Percentiles rank a stretch among this genome's conserved stretches.
Conservation (phyloP, 1,284 basidiomycete genomes). For the Marasmius fiardii region DNA sequence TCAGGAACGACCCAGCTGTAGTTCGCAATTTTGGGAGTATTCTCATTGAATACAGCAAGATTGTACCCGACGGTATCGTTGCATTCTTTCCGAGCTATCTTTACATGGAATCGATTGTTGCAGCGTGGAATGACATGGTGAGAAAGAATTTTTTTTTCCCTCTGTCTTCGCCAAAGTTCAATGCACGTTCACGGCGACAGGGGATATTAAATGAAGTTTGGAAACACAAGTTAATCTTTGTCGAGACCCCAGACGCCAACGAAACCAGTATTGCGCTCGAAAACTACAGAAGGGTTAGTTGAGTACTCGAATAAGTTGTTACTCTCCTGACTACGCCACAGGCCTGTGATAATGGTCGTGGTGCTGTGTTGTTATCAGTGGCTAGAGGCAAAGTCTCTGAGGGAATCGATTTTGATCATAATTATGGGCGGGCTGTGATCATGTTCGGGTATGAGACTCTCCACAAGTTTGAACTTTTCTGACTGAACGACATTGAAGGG, state of each 20-base stretch:
- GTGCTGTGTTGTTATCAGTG: constrained; percentile 94
- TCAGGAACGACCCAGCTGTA: constrained; percentile 98
- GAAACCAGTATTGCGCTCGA: constrained; percentile 98
- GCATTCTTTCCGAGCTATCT: constrained; percentile 99
- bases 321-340: constrained; percentile 25
- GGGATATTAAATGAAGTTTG: constrained; percentile 99
- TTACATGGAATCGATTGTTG: constrained; percentile 99
- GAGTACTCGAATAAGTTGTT: not conserved
- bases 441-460: constrained; percentile 86
- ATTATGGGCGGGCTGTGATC: constrained; percentile 98
- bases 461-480: constrained; percentile 8
- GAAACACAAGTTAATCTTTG: constrained; percentile 99
- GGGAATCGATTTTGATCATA: constrained; percentile 99
- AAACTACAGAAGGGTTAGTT: constrained; percentile 87
- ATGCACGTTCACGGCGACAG: constrained; percentile 35
- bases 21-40: constrained; percentile 99
- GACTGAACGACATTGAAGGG: constrained; percentile 42
- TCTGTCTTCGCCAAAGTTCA: constrained; percentile 3
- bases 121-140: constrained; percentile 99
- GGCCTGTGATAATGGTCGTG: constrained; percentile 99
- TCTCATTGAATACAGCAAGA: constrained; percentile 96
- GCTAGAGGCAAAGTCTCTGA: constrained; percentile 99
- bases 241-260: constrained; percentile 98
- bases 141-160: constrained; percentile 24
- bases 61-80: constrained; percentile 98